Base-by-base conservation (phyloP, 768 basidiomycete genomes). In the Cubamyces sp. region DNA sequence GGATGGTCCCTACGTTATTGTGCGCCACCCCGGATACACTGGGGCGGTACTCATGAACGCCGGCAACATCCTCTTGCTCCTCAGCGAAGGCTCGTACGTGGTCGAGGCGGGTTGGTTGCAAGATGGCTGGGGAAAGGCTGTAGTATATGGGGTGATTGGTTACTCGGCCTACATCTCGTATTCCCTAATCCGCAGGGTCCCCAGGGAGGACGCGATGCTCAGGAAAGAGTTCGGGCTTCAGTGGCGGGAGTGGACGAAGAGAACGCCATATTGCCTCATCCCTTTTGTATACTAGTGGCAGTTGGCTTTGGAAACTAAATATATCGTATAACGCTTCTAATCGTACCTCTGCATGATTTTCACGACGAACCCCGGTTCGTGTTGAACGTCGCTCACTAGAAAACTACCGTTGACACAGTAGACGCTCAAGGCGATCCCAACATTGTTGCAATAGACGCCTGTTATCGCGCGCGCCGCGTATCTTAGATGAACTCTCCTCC, bases 11-110 rank as follows among this genome's bases (percentile, higher is more conserved):
- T 68, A 68, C 59, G 47, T 42, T 5, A 42, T 52, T 21, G 62
- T 68, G 9, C 67, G 67, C 14, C 65, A 68, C 56, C 67, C 62
- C 11, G 43, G 53, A n/a, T 68, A 68, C 43, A 54, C 67, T 5
- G 67, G 41, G 15, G 23, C 19, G 37, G 3, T 37, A 3, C 7
- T 53, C 7, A 41, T 53, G 51, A 21, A 40, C 18, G 11, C 34
- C 2, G 51, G 51, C 0, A 53, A 53, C 51, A 23, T 53, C 19
- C 37, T 21, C 15, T 37, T 53, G 19, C 51, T 53, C 5, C 34
- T 19, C 19, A 25, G 21, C 21, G 41, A 39, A 37, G 51, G 51
- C n/a, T 53, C 51, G 9, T 53, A 53, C 37, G 8, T 53, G 15
- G 30, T 34, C n/a, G 51, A 53, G 19, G 51, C 51, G 3, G 51